Percentiles rank a stretch among this genome's conserved stretches.
Evolutionary conservation across 1,139 yeast genomes (phyloP).

Genomic region (Scheffersomyces illinoinensis): DNA sequence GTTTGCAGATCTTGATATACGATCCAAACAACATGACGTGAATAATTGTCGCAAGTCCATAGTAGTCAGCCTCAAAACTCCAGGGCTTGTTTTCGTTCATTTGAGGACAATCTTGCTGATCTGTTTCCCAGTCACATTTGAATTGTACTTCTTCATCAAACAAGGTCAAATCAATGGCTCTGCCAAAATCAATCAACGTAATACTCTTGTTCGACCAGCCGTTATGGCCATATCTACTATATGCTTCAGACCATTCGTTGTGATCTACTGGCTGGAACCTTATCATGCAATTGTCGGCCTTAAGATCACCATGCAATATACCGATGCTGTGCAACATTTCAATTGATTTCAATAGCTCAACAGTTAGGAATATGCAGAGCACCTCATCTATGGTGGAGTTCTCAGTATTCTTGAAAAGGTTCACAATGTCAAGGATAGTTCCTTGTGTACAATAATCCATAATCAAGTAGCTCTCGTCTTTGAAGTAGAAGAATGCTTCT

Average conservation of each 20-base stretch:
- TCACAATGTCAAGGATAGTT: constrained; percentile 72
- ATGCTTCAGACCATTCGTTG: constrained; percentile 22
- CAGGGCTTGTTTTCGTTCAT: constrained; percentile 65
- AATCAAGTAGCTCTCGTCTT: constrained; percentile 74
- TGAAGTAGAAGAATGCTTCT: constrained; percentile 54
- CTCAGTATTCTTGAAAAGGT: constrained; percentile 35
- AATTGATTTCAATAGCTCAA: constrained; percentile 60
- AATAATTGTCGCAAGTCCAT: constrained; percentile 75
- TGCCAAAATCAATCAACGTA: constrained; percentile 78
- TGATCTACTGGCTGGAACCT: constrained; percentile 37
- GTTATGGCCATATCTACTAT: constrained; percentile 29
- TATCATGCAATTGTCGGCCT: constrained; percentile 86
- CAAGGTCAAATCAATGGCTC: constrained; percentile 71
- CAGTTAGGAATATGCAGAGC: constrained; percentile 61
- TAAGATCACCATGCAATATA: constrained; percentile 82
- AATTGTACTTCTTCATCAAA: constrained; percentile 54
- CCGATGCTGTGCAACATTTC: constrained; percentile 65
- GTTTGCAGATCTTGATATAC: constrained; percentile 48
- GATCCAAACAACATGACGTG: constrained; percentile 74
- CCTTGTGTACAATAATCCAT: constrained; percentile 75
- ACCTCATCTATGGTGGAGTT: constrained; percentile 55
- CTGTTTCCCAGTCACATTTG: constrained; percentile 61
- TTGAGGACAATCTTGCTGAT: constrained; percentile 76
- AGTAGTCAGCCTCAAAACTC: constrained; percentile 84
- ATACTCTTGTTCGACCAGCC: constrained; percentile 62